These are phyloP conservation scores for Peronospora belbahrii DNA, from an alignment of 352 stramenopile species.

Conservation along the genomic window DNA sequence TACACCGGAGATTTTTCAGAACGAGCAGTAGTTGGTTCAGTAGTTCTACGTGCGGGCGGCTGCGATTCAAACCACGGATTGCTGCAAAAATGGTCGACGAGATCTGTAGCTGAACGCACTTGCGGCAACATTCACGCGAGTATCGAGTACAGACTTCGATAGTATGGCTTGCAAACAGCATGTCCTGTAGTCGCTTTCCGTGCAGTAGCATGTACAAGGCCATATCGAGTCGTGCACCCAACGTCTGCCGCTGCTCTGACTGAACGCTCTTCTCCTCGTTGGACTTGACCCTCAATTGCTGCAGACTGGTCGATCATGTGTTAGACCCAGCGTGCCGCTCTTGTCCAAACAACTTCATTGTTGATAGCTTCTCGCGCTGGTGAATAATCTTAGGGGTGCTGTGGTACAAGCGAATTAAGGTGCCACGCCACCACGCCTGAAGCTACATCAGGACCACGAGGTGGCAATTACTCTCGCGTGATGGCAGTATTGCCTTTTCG, in stretches of 20 bases:
- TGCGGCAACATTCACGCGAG: slow-evolving; percentile 85
- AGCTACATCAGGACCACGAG: slow-evolving; percentile 27
- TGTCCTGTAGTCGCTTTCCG: slow-evolving; percentile 84
- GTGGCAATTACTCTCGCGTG: slow-evolving; percentile 19
- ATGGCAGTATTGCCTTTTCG: slow-evolving; percentile 19
- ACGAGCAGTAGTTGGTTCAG: slow-evolving; percentile 80
- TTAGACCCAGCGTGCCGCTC: not conserved
- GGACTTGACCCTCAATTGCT: slow-evolving; percentile 16
- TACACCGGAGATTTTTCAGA: slow-evolving; percentile 86
- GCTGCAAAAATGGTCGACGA: slow-evolving; percentile 88
- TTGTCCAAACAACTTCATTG: slow-evolving; percentile 40
- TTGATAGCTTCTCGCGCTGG: slow-evolving; percentile 49
- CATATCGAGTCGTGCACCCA: slow-evolving; percentile 56
- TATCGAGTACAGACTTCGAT: slow-evolving; percentile 90
- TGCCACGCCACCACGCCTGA: slow-evolving; percentile 70
- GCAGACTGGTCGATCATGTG: slow-evolving; percentile 2
- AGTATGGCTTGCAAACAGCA: slow-evolving; percentile 88
- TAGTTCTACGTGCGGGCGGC: slow-evolving; percentile 92
- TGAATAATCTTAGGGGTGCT: slow-evolving; percentile 29
- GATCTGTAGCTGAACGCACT: slow-evolving; percentile 83
- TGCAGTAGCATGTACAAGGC: slow-evolving; percentile 67
- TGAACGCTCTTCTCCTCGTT: slow-evolving; percentile 9
- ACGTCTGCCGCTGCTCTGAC: slow-evolving; percentile 38
- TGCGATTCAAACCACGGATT: slow-evolving; percentile 91
- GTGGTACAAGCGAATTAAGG: slow-evolving; percentile 45